Evolutionary conservation across 2,329 filamentous ascomycete genomes (phyloP), one percentile per base, ranked within the genome.

Genomic region (Claviceps sp.): DNA sequence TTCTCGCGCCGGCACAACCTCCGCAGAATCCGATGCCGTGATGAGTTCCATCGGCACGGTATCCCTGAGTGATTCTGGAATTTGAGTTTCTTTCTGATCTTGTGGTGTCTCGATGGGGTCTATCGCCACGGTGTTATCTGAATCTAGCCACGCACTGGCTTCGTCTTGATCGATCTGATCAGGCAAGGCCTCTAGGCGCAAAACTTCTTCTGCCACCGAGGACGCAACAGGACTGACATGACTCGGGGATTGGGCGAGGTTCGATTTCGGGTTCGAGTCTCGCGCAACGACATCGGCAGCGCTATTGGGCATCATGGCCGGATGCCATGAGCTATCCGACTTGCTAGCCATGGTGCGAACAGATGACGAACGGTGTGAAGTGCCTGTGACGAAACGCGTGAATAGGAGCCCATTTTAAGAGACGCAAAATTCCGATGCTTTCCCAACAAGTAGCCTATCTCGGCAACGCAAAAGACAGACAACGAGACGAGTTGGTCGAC

Each of bases 281-380:
- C 40, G 45, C 13, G 38, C 37, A 24, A 47, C 45, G 7, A 52
- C 5, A 37, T 55, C 53, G 45, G 50, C 48, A 34, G 41, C 41
- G 52, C 55, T 58, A 53, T 65, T 64, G 37, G 71, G 70, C 62
- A 71, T 67, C 54, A 67, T 58, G 48, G 69, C 68, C 57, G 69
- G 67, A 57, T 71, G 66, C 69, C 69, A 70, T 60, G 67, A 64
- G 55, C 61, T 63, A 50, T 62, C 58, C 52, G 59, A 56, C 60
- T 67, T 67, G 56, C 61, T 60, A 57, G 65, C 66, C 70, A 72
- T 72, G 53, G 54, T 62, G 52, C 58, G 56, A 59, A 52, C 46
- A 34, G 38, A 47, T 20, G 16, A 48, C 50, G 51, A 48, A 52
- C 48, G 37, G 24, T 47, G 52, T 46, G 16, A 50, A 42, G 43